Base-by-base conservation (phyloP, 192 early-diverging fungal genomes). In the Coemansia sp. region DNA sequence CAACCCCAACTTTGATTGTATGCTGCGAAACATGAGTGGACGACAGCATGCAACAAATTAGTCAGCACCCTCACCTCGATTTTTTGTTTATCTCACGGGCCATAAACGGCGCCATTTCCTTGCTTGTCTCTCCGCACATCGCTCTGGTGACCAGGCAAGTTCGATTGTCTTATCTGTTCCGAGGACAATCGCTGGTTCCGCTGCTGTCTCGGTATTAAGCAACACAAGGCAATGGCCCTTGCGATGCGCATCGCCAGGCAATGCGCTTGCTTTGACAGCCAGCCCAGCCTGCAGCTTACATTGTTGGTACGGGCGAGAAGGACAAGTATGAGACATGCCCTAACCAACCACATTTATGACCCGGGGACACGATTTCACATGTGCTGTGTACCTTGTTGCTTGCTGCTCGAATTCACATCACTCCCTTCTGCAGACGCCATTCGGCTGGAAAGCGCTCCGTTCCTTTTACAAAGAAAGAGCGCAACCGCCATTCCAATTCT, bases 11-110 rank as follows among this genome's bases (percentile, higher is more conserved):
- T 43, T 52, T 21, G 35, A 36, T 15, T 14, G 33, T 11, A 58
- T 58, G 26, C 63, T 48, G 63, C 41, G 63, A 20, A 16, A 55
- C 63, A 35, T 64, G 51, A 64, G 35, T 56, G 63, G 63, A 38
- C n/a, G 35, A 24, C 11, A 15, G 5, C 44, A 45, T 45, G 44
- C 44, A 45, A 45, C 44, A 14, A 14, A 45, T 58, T 66, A 56
- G 64, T 43, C 38, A 24, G 21, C 20, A 23, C 49, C 2, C 14
- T 7, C 49, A 6, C 9, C 8, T 21, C 23, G 10, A 5, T 39
- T 58, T 12, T 58, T 15, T 35, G 26, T 58, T 33, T 58, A 12
- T 35, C 30, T 58, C 30, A 36, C 33, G 23, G 34, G n/a, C 12
- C 30, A 58, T 15, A 38, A 52, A 12, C 49, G 49, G 49, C 14